Conservation (phyloP, 2,329 filamentous ascomycete genomes). For the Phialemonium atrogriseum region DNA sequence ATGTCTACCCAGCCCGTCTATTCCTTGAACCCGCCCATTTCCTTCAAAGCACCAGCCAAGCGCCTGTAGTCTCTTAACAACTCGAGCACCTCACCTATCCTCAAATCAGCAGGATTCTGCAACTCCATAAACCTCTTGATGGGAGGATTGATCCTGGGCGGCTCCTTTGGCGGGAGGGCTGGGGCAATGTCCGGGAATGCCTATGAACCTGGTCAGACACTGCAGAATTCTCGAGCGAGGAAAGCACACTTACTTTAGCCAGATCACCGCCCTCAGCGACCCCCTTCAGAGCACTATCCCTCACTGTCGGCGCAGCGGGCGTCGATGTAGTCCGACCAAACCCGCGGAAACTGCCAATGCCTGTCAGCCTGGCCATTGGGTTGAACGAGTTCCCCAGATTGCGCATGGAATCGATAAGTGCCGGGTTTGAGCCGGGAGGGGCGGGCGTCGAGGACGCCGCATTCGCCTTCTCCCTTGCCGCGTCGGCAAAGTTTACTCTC, state of each 20-base stretch:
- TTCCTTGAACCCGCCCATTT: slow-evolving; percentile 50
- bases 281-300: slow-evolving; percentile 22
- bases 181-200: slow-evolving; percentile 53
- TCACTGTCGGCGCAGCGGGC: slow-evolving; percentile 27
- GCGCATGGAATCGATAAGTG: slow-evolving; percentile 70
- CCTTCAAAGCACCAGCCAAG: slow-evolving; percentile 56
- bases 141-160: slow-evolving; percentile 53
- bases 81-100: slow-evolving; percentile 63
- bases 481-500: slow-evolving; percentile 7
- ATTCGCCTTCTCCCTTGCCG: slow-evolving; percentile 26
- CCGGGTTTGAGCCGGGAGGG: slow-evolving; percentile 36
- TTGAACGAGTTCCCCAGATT: slow-evolving; percentile 75
- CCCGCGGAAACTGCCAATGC: slow-evolving; percentile 65
- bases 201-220: slow-evolving; percentile 22
- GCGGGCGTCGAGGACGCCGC: slow-evolving; percentile 18
- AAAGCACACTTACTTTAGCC: slow-evolving; percentile 40
- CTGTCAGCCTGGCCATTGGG: slow-evolving; percentile 69
- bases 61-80: slow-evolving; percentile 68
- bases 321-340: slow-evolving; percentile 55
- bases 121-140: slow-evolving; percentile 67
- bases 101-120: slow-evolving; percentile 61
- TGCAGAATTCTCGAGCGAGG: neutral
- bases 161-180: slow-evolving; percentile 45
- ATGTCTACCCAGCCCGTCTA: slow-evolving; percentile 6
- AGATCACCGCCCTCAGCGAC: slow-evolving; percentile 45